Base-by-base conservation (phyloP, 495 filamentous ascomycete species). In the Aspergillus biplanus region DNA sequence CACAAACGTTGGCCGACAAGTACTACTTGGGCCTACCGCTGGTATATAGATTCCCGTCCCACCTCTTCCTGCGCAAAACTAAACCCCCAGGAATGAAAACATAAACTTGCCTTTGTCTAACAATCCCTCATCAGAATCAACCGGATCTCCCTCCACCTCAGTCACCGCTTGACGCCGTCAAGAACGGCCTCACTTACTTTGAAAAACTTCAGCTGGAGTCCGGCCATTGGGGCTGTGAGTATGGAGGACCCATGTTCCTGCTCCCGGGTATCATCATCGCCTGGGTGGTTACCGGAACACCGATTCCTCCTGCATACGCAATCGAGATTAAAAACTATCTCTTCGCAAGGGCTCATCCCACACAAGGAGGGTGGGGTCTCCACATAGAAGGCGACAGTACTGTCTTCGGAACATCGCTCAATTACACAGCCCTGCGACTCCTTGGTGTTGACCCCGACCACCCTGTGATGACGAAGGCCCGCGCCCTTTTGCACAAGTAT, bases 331-430 rank as follows among this genome's bases (percentile, higher is more conserved):
- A 15, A 21, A 50, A 57, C 39, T 65, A 59, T 31, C 55, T 67
- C 13, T 56, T 62, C 12, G 33, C 16, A 1, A 18, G 33, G 9
- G 53, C 33, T 91, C 85, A 88, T 11, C 83, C 87, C 32, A 42
- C 49, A 7, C 89, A 96, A 74, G 92, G 92, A 27, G 92, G 92
- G 15, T 96, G 92, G 92, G 91, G 91, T 0, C 42, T 75, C 18
- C 91, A 96, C 67, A 90, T 91, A 46, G 90, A 93, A 67, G 91
- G 86, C 13, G 86, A 92, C 58, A 90, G 85, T 64, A 87, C 88
- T 0, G 90, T 90, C 27, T 90, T 95, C 63, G 92, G 92, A 8
- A 95, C 89, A 0, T 78, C 81, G 1, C 83, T 95, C 73, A 93
- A 92, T 71, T 96, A 96, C 72, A 83, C 84, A 7, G 75, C 80